Percentiles rank a stretch among this genome's conserved stretches.
These are phyloP conservation scores for Podaxis sp. DNA, from an alignment of 768 basidiomycete genomes.

Conservation along the genomic window DNA sequence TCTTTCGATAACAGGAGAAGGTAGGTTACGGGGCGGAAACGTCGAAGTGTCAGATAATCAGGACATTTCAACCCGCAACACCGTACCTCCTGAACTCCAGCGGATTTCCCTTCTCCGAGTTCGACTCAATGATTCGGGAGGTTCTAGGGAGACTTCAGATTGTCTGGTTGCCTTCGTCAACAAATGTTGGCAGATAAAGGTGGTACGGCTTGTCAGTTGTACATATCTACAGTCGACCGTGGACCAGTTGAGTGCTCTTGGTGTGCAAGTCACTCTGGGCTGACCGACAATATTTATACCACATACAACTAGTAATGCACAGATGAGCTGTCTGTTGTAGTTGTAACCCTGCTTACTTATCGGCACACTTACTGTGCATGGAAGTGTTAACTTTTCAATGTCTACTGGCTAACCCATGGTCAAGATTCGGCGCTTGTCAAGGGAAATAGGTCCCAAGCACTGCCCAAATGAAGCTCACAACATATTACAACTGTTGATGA, in stretches of 20 bases:
- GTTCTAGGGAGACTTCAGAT: background rate
- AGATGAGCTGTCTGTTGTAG: background rate
- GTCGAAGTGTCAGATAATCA: background rate
- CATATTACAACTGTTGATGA: no score
- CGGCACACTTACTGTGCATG: background rate
- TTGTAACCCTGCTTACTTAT: background rate
- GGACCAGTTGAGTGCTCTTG: background rate
- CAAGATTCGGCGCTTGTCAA: no score
- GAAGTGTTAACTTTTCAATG: no score
- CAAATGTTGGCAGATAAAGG: background rate
- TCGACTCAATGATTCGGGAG: background rate
- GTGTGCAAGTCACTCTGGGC: background rate
- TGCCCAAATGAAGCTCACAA: no score
- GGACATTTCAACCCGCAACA: no score
- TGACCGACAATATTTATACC: background rate
- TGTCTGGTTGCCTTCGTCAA: background rate
- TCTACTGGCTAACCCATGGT: no score
- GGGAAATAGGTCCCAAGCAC: no score
- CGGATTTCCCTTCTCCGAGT: background rate
- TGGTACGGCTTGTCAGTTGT: background rate
- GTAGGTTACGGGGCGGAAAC: background rate
- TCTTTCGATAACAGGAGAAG: background rate
- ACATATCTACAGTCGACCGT: background rate
- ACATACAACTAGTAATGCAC: background rate
- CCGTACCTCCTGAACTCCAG: no score